Evolutionary conservation across 2,329 filamentous ascomycete genomes (phyloP).

Genomic region (Pyricularia sp.): DNA sequence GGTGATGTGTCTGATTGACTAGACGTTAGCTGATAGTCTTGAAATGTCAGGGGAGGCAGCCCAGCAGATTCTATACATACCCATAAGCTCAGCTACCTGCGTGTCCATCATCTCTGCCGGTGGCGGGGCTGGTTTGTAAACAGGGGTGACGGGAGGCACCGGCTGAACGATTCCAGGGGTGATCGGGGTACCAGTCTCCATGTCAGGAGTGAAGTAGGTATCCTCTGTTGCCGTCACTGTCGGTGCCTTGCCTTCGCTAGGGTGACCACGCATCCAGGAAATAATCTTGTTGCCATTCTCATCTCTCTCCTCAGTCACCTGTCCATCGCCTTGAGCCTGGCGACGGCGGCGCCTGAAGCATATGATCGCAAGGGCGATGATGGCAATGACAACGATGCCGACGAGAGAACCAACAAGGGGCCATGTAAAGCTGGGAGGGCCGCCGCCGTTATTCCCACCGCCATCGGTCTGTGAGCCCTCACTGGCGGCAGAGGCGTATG

Average conservation of each 20-base stretch:
- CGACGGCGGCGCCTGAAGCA: slow-evolving; percentile 42
- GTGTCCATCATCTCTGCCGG: slow-evolving; percentile 32
- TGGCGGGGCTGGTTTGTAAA: slow-evolving; percentile 2
- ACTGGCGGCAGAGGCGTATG: slow-evolving; percentile 35
- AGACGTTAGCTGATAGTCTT: neutral
- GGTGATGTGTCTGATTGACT: slow-evolving; percentile 30
- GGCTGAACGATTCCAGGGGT: neutral
- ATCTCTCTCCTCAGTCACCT: slow-evolving; percentile 31
- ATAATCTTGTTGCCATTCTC: slow-evolving; percentile 36
- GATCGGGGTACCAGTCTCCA: slow-evolving; percentile 22
- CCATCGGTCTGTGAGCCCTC: slow-evolving; percentile 19
- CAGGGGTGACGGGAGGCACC: slow-evolving; percentile 3
- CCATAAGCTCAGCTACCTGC: slow-evolving; percentile 35
- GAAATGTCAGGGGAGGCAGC: neutral
- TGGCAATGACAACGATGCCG: slow-evolving; percentile 43
- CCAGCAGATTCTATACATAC: slow-evolving; percentile 21
- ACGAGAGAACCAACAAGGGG: slow-evolving; percentile 55
- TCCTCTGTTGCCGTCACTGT: slow-evolving; percentile 37
- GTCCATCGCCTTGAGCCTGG: slow-evolving; percentile 23
- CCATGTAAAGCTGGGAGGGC: slow-evolving; percentile 46
- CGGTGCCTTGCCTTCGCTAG: slow-evolving; percentile 19
- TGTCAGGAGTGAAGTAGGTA: slow-evolving; percentile 26
- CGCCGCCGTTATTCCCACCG: slow-evolving; percentile 19
- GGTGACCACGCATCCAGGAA: slow-evolving; percentile 41
- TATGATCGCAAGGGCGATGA: slow-evolving; percentile 33